Evolutionary conservation across 2,329 filamentous ascomycete species (phyloP).

Genomic region (Aspergillus sp.): DNA sequence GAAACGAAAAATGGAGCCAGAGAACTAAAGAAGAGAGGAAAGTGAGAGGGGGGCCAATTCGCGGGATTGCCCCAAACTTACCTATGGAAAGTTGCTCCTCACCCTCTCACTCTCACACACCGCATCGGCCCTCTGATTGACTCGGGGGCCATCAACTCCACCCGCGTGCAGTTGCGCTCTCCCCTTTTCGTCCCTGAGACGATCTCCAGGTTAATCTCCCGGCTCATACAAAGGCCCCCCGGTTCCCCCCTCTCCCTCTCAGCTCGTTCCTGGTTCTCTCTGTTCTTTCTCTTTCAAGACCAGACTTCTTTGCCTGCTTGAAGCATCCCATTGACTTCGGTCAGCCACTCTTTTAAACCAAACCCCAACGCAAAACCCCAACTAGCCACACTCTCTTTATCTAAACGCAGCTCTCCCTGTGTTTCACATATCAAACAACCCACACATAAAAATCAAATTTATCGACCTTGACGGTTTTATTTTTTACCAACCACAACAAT

Average conservation of each 20-base stretch:
- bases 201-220: slow-evolving; percentile 43
- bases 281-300: slow-evolving; percentile 32
- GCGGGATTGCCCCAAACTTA: not conserved
- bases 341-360: slow-evolving; percentile 44
- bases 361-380: slow-evolving; percentile 18
- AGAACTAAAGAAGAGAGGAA: not conserved
- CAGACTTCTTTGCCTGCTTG: slow-evolving; percentile 35
- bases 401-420: slow-evolving; percentile 6
- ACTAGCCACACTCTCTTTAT: slow-evolving; percentile 36
- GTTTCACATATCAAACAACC: slow-evolving; percentile 6
- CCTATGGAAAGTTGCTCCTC: not conserved
- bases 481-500: slow-evolving; percentile 25
- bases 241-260: slow-evolving; percentile 27
- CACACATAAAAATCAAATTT: slow-evolving; percentile 2
- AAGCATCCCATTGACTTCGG: slow-evolving; percentile 45
- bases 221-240: slow-evolving; percentile 40
- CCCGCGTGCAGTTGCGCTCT: slow-evolving; percentile 17
- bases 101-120: not conserved
- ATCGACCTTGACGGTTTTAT: slow-evolving; percentile 37
- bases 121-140: not conserved
- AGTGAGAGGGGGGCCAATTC: slow-evolving; percentile 9
- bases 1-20: not conserved
- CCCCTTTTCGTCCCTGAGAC: slow-evolving; percentile 25
- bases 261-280: slow-evolving; percentile 25
- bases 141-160: slow-evolving; percentile 17